Conservation (phyloP, 1,139 yeast genomes). For the Blastobotrys illinoisensis region DNA sequence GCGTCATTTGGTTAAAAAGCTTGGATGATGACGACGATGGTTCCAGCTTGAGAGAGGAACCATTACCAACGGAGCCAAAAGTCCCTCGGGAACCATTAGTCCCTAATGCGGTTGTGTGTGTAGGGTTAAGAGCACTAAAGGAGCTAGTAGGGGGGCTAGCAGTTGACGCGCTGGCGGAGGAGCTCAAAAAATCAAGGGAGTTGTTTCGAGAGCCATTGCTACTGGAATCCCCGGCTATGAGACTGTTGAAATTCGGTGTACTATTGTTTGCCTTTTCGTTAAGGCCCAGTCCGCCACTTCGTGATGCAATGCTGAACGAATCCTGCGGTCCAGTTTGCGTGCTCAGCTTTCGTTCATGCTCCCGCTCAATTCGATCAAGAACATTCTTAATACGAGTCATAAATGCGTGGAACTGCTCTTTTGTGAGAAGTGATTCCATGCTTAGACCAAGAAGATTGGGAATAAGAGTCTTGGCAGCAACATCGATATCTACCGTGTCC, state of each 20-base stretch:
- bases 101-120: not conserved
- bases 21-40: slow-evolving; percentile 1
- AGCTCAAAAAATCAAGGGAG: not conserved
- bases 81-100: not conserved
- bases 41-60: not conserved
- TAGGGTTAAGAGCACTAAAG: not conserved
- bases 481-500: slow-evolving; percentile 37
- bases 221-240: not conserved
- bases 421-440: slow-evolving; percentile 41
- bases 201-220: not conserved
- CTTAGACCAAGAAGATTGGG: slow-evolving; percentile 47
- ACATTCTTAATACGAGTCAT: slow-evolving; percentile 22
- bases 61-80: slow-evolving; percentile 5
- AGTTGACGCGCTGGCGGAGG: not conserved
- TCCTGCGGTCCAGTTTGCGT: not conserved
- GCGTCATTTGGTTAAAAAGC: not conserved
- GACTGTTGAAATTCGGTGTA: not conserved
- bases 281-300: not conserved
- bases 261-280: not conserved
- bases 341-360: slow-evolving; percentile 21
- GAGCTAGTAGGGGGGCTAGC: no score
- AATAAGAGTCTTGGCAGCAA: slow-evolving; percentile 42
- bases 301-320: not conserved
- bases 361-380: slow-evolving; percentile 24
- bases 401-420: slow-evolving; percentile 38